Evolutionary conservation across 192 early-diverging fungal species (phyloP).

Genomic region (Thamnidium elegans): DNA sequence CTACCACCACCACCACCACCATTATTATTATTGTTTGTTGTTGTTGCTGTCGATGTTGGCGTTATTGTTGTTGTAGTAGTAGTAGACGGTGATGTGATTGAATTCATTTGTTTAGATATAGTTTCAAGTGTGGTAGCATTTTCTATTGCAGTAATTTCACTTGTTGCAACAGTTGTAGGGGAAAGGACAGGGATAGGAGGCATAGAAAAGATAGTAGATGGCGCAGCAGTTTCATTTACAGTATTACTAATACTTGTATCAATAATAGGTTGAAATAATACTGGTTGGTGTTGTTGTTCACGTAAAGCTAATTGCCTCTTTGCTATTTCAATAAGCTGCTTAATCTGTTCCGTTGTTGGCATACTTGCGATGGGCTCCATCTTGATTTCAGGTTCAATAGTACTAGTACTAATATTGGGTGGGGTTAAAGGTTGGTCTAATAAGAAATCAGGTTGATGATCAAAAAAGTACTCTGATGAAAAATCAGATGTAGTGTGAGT

Average conservation of each 20-base stretch:
- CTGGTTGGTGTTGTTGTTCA: slow-evolving; percentile 11
- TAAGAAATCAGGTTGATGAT: slow-evolving; percentile 4
- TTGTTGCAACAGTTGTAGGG: too few relatives aligned
- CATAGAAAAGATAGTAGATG: not conserved
- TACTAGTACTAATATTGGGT: not conserved
- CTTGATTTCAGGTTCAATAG: not conserved
- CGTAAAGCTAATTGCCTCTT: slow-evolving; percentile 34
- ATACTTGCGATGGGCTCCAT: slow-evolving; percentile 9
- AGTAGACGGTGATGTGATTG: too few relatives aligned
- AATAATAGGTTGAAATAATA: too few relatives aligned
- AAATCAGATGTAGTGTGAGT: slow-evolving; percentile 8
- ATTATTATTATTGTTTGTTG: not conserved
- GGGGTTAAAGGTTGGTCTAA: slow-evolving; percentile 4
- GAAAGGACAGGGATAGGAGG: not conserved
- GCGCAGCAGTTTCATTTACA: not conserved
- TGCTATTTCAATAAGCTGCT: slow-evolving; percentile 35
- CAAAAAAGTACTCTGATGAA: not conserved
- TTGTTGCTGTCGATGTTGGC: not conserved
- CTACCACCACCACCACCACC: not conserved
- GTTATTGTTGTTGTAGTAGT: not conserved
- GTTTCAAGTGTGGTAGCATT: too few relatives aligned
- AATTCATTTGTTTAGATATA: too few relatives aligned
- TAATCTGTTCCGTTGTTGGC: slow-evolving; percentile 36
- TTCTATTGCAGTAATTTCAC: too few relatives aligned
- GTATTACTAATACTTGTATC: not conserved